Percentiles rank a stretch among this genome's conserved stretches.
These are phyloP conservation scores for Chenopodium suecicum DNA, from an alignment of 148 eudicot species.

Conservation along the genomic window DNA sequence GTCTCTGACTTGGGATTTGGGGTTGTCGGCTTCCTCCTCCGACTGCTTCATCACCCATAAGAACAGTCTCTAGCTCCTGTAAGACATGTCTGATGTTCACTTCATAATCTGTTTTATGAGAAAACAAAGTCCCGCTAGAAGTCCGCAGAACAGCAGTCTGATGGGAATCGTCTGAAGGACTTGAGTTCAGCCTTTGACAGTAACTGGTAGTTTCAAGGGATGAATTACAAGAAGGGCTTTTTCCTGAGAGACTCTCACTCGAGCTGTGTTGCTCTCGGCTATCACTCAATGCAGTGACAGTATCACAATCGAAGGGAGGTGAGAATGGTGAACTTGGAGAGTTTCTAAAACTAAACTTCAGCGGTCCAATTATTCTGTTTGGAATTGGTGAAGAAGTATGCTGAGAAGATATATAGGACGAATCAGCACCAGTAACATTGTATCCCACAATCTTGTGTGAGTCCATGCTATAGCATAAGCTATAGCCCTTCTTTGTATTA, in stretches of 20 bases:
- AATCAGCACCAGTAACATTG: constrained; percentile 40
- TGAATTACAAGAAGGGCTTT: constrained; percentile 53
- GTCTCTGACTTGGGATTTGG: constrained; percentile 42
- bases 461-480: constrained; percentile 57
- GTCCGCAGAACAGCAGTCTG: constrained; percentile 17
- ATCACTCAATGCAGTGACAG: constrained; percentile 42
- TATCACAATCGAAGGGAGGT: constrained; percentile 46
- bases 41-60: constrained; percentile 55
- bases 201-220: constrained; percentile 41
- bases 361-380: constrained; percentile 35
- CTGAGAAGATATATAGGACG: constrained; percentile 44
- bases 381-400: constrained; percentile 43
- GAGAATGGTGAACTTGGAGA: constrained; percentile 77
- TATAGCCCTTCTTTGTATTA: constrained; percentile 26
- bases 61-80: constrained; percentile 64
- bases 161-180: constrained; percentile 33
- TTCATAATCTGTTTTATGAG: constrained; percentile 30
- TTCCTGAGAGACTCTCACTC: constrained; percentile 44
- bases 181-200: constrained; percentile 37
- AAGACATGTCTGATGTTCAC: constrained; percentile 44
- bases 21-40: constrained; percentile 41
- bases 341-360: constrained; percentile 46
- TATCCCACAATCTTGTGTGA: constrained; percentile 52
- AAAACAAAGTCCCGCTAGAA: constrained; percentile 25
- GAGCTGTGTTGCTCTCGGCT: constrained; percentile 60